These are phyloP conservation scores for Paralagenidium karlingii DNA, from an alignment of 352 stramenopile genomes.

Conservation along the genomic window DNA sequence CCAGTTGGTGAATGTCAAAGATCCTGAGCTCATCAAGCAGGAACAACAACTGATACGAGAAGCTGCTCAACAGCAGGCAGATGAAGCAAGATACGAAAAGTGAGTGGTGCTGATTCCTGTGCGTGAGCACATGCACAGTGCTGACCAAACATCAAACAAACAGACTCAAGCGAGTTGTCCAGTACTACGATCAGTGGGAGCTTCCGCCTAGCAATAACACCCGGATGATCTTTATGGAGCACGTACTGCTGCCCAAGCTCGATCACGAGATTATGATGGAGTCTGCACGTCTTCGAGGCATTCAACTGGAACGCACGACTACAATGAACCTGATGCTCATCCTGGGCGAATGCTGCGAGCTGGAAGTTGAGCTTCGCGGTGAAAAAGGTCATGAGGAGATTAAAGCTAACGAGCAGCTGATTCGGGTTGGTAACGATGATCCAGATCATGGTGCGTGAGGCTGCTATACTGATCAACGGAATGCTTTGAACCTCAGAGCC, in stretches of 20 bases:
- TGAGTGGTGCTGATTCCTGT: conserved; percentile 4
- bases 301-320: conserved; percentile 61
- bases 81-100: conserved; percentile 40
- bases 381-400: conserved; percentile 26
- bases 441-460: neutral
- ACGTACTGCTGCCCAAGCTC: conserved; percentile 69
- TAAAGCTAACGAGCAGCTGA: conserved; percentile 22
- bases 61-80: conserved; percentile 32
- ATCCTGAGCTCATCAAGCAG: conserved; percentile 26
- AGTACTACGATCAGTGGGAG: conserved; percentile 86
- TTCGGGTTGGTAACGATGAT: conserved; percentile 17
- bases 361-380: conserved; percentile 55
- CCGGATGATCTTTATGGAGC: conserved; percentile 69
- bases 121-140: neutral
- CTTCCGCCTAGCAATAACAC: conserved; percentile 69
- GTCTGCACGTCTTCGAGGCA: conserved; percentile 51
- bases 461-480: too few species aligned
- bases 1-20: conserved; percentile 24
- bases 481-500: too few species aligned
- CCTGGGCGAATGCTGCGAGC: conserved; percentile 71
- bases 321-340: conserved; percentile 79
- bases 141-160: neutral
- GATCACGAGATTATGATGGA: conserved; percentile 56
- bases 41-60: conserved; percentile 31
- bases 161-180: conserved; percentile 42